Conservation (phyloP, 2,329 filamentous ascomycete species). For the Fusarium duplospermum region DNA sequence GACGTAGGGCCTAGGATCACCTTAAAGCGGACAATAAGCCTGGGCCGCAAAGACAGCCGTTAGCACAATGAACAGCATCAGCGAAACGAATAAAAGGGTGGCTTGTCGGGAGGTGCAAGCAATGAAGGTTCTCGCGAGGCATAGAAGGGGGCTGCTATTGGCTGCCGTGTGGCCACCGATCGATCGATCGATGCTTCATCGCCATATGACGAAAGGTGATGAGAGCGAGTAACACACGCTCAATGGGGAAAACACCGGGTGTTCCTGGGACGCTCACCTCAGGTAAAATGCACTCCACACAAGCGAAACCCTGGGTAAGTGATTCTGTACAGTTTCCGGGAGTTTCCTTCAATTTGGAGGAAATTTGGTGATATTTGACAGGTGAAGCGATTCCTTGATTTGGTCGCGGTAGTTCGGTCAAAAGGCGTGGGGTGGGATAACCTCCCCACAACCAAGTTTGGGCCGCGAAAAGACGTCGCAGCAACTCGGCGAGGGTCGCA, state of each 20-base stretch:
- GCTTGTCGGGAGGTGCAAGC: constrained; percentile 10
- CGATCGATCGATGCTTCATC: constrained; percentile 48
- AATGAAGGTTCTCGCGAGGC: constrained; percentile 15
- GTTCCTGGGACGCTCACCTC: constrained; percentile 30
- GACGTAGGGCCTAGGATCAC: constrained; percentile 37
- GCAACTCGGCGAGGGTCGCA: neutral
- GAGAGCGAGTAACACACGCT: constrained; percentile 15
- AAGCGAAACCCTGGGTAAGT: neutral
- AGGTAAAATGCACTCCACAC: constrained; percentile 5
- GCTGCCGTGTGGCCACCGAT: constrained; percentile 39
- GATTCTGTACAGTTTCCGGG: neutral
- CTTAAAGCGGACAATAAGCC: constrained; percentile 12
- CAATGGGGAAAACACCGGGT: constrained; percentile 16
- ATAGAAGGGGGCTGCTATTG: constrained; percentile 38
- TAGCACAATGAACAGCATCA: constrained; percentile 16
- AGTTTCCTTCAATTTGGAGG: neutral
- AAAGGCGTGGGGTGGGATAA: constrained; percentile 7
- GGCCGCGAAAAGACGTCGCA: constrained; percentile 1
- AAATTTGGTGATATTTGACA: neutral
- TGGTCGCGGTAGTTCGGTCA: constrained; percentile 2
- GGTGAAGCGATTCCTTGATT: neutral
- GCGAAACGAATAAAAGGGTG: neutral
- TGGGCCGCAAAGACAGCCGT: constrained; percentile 12
- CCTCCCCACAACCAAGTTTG: constrained; percentile 22
- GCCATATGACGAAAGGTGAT: constrained; percentile 42